A percentile compares a stretch with the other conserved stretches of the same genome.
phyloP scores from a whole-genome alignment of 805 yeast genomes.

The Candida ulmi region DNA sequence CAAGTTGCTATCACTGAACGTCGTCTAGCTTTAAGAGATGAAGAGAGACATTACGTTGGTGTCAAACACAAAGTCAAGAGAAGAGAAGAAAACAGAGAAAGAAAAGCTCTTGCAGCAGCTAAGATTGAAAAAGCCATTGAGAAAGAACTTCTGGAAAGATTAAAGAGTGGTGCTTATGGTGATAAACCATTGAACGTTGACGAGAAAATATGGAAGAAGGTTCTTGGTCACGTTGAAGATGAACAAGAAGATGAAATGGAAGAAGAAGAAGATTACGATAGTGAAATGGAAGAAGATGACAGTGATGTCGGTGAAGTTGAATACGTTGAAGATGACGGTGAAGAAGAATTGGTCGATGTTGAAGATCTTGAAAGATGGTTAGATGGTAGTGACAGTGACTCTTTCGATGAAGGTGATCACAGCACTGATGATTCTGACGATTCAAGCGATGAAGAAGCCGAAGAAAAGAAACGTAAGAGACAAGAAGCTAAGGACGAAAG shows the following conservation, averaged over 20 bases:
- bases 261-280: conserved; percentile 45
- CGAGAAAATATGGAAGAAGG: conserved; percentile 92
- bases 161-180: conserved; percentile 97
- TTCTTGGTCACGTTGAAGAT: conserved; percentile 75
- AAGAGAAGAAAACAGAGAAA: conserved; percentile 89
- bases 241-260: conserved; percentile 50
- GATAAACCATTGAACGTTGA: conserved; percentile 97
- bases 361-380: conserved; percentile 92
- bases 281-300: conserved; percentile 44
- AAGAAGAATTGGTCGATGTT: conserved; percentile 86
- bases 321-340: conserved; percentile 86
- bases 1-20: conserved; percentile 96
- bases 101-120: conserved; percentile 96
- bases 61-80: conserved; percentile 90
- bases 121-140: conserved; percentile 95
- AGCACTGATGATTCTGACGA: conserved; percentile 32
- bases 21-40: conserved; percentile 83
- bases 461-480: conserved; percentile 29
- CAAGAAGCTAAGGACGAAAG: conserved; percentile 33
- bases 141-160: conserved; percentile 87
- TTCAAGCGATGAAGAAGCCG: conserved; percentile 31
- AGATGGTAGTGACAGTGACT: conserved; percentile 42
- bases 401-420: conserved; percentile 25
- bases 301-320: conserved; percentile 75
- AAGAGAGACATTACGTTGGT: conserved; percentile 91